These are phyloP conservation scores for Dichotomopilus funicola DNA, from an alignment of 2,329 filamentous ascomycete genomes.

Conservation along the genomic window DNA sequence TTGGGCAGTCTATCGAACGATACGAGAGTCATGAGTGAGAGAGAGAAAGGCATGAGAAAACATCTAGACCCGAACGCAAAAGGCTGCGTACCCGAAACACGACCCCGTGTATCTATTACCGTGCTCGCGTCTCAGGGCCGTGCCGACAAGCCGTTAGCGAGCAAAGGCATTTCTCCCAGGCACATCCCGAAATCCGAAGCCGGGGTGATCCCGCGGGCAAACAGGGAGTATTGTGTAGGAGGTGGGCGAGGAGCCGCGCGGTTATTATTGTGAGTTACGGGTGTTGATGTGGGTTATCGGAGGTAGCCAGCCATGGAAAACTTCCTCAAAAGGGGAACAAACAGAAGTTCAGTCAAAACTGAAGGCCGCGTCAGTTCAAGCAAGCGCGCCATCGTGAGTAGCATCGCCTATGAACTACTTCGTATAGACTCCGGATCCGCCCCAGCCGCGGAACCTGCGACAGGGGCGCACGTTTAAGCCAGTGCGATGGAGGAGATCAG, in stretches of 20 bases:
- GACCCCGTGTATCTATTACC: background rate
- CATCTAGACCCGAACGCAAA: background rate
- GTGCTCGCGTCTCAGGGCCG: conserved; percentile 11
- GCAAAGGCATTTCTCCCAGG: background rate
- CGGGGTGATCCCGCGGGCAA: background rate
- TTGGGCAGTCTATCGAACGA: too few species aligned
- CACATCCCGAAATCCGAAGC: background rate
- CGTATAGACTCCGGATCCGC: too few species aligned
- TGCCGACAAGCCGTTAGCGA: background rate
- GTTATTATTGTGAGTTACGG: background rate
- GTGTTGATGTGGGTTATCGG: too few species aligned
- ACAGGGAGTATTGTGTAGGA: background rate
- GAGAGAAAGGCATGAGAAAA: too few species aligned
- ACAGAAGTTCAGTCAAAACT: too few species aligned
- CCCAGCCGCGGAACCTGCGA: too few species aligned
- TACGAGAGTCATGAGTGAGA: too few species aligned
- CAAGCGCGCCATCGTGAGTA: too few species aligned
- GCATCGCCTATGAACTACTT: too few species aligned
- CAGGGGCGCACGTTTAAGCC: too few species aligned
- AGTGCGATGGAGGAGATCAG: too few species aligned
- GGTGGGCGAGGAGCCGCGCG: conserved; percentile 1
- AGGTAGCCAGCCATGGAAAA: background rate
- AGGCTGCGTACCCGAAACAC: background rate
- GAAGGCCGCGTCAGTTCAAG: too few species aligned
- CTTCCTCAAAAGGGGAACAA: background rate